Percentiles rank a stretch among this genome's conserved stretches.
Evolutionary conservation across 257 asterid genomes (phyloP).

Genomic region (Verbascum thapsus): DNA sequence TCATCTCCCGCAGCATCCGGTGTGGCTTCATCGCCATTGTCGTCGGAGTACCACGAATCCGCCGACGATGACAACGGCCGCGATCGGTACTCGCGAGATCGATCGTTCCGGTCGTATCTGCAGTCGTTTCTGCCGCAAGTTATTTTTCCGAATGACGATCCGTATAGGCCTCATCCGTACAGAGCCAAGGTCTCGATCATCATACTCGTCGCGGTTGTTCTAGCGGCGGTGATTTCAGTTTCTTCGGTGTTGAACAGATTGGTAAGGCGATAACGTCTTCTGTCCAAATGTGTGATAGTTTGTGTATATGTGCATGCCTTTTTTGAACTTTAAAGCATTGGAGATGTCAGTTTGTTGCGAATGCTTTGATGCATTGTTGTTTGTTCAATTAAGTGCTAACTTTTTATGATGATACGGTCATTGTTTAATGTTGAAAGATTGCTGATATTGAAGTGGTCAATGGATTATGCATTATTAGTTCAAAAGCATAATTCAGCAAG

Average conservation of each 20-base stretch:
- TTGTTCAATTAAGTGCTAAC: conserved; percentile 13
- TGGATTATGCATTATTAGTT: conserved; percentile 6
- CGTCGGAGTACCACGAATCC: conserved; percentile 38
- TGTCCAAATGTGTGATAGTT: conserved; percentile 17
- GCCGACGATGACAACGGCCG: conserved; percentile 60
- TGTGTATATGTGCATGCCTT: conserved; percentile 28
- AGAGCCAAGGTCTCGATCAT: conserved; percentile 65
- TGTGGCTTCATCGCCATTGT: conserved; percentile 62
- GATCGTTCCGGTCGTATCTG: conserved; percentile 56
- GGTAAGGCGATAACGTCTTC: conserved; percentile 54
- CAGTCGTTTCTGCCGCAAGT: conserved; percentile 55
- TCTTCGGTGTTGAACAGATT: conserved; percentile 60
- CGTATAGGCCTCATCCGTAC: conserved; percentile 50
- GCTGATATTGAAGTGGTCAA: not conserved
- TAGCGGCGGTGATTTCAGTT: conserved; percentile 54
- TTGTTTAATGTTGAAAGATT: conserved; percentile 18
- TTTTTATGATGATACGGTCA: not conserved
- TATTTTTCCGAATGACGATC: conserved; percentile 59
- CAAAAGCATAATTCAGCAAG: not conserved
- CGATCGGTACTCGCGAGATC: conserved; percentile 79
- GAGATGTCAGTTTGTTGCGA: not conserved
- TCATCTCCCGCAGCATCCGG: conserved; percentile 50
- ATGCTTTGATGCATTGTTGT: not conserved
- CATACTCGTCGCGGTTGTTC: conserved; percentile 43
- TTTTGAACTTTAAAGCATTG: not conserved